These are phyloP conservation scores for Pseudomicrostroma phylloplanum DNA, from an alignment of 1,284 basidiomycete species.

Conservation along the genomic window DNA sequence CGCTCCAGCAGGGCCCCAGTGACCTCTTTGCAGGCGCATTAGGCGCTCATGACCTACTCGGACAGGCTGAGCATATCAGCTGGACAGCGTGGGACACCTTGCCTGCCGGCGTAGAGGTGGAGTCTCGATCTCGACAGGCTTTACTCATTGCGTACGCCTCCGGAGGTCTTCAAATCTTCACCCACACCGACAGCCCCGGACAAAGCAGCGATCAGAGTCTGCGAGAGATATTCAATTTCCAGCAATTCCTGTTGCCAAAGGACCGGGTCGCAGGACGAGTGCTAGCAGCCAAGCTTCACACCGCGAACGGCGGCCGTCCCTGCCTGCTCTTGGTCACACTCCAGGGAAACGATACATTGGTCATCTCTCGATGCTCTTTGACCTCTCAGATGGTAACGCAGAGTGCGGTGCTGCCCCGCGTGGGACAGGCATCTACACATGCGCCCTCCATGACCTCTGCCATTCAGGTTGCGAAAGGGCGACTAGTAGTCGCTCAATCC, in stretches of 20 bases:
- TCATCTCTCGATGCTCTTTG: conserved; percentile 1
- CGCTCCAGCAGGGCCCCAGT: background rate
- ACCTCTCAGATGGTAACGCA: background rate
- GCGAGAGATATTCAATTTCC: background rate
- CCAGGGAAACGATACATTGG: background rate
- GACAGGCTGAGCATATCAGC: background rate
- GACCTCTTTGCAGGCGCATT: background rate
- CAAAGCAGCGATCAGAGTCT: background rate
- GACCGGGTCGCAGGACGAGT: background rate
- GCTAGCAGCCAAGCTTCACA: background rate
- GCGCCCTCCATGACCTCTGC: background rate
- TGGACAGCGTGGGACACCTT: background rate
- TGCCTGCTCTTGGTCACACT: conserved; percentile 1
- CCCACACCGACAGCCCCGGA: background rate
- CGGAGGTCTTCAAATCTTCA: conserved; percentile 1
- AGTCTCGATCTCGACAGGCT: background rate
- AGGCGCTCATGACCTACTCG: background rate
- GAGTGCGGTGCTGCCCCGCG: background rate
- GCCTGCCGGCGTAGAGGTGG: background rate
- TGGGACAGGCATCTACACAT: background rate
- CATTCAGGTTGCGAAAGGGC: background rate
- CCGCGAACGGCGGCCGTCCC: background rate
- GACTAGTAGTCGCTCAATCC: background rate
- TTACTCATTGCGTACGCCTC: background rate
- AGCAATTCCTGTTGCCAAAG: background rate